phyloP scores from a whole-genome alignment of 805 yeast species.

The Lipomyces orientalis region DNA sequence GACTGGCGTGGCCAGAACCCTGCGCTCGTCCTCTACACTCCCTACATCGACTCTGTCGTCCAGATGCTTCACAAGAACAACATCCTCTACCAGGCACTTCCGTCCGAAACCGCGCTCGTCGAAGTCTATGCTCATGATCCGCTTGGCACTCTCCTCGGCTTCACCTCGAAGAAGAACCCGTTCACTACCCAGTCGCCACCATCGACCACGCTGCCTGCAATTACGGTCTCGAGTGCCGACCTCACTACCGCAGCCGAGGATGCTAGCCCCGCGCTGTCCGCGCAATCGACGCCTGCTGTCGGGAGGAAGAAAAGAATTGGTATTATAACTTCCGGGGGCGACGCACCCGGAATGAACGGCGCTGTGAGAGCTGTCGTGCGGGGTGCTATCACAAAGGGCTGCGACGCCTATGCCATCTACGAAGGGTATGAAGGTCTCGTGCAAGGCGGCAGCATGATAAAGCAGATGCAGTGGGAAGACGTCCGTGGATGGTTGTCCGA shows the following conservation, averaged over 20 bases:
- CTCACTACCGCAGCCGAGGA: conserved; percentile 3
- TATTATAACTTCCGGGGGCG: conserved; percentile 98
- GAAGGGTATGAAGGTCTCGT: conserved; percentile 97
- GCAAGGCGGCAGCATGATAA: conserved; percentile 78
- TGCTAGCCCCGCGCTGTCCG: background rate
- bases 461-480: conserved; percentile 87
- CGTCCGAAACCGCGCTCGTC: conserved; percentile 74
- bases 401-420: conserved; percentile 88
- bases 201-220: conserved; percentile 14
- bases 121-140: conserved; percentile 85
- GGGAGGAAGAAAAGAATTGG: conserved; percentile 67
- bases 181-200: conserved; percentile 34
- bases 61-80: conserved; percentile 45
- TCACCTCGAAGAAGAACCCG: conserved; percentile 57
- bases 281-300: conserved; percentile 16
- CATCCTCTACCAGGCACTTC: conserved; percentile 61
- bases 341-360: conserved; percentile 98
- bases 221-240: conserved; percentile 20
- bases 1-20: conserved; percentile 60
- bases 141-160: conserved; percentile 79
- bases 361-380: conserved; percentile 94
- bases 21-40: conserved; percentile 55
- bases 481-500: conserved; percentile 91
- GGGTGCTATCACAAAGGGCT: conserved; percentile 82
- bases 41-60: conserved; percentile 49